Conservation (phyloP, 179 eudicot genomes). For the Pouteria campechiana region DNA sequence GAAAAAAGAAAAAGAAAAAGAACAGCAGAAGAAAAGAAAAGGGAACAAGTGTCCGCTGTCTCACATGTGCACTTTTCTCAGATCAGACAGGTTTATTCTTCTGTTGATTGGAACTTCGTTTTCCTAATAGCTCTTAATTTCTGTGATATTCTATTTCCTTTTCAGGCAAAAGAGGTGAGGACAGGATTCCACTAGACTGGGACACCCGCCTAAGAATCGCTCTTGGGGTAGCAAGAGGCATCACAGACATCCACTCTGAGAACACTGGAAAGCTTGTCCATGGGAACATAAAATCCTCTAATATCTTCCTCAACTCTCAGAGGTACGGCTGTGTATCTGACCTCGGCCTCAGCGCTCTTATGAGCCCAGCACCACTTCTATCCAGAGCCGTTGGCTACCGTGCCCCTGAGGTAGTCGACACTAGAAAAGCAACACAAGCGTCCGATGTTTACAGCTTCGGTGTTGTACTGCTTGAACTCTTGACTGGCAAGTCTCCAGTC, state of each 20-base stretch:
- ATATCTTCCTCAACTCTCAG: slow-evolving; percentile 55
- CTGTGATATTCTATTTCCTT: no score
- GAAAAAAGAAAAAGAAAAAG: no score
- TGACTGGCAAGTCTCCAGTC: slow-evolving; percentile 62
- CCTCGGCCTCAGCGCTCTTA: slow-evolving; percentile 52
- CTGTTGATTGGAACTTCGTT: no score
- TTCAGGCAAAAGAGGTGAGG: slow-evolving; percentile 8
- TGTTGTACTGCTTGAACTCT: slow-evolving; percentile 67
- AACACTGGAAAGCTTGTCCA: slow-evolving; percentile 56
- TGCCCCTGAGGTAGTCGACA: slow-evolving; percentile 63
- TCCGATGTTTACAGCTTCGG: slow-evolving; percentile 77
- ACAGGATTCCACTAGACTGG: slow-evolving; percentile 20
- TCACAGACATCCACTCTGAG: slow-evolving; percentile 56
- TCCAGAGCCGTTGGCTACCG: slow-evolving; percentile 40
- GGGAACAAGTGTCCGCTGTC: no score
- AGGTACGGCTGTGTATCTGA: slow-evolving; percentile 53
- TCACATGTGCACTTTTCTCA: no score
- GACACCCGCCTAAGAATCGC: slow-evolving; percentile 36
- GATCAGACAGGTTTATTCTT: no score
- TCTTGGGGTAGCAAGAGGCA: slow-evolving; percentile 52
- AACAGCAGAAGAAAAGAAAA: no score
- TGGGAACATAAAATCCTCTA: slow-evolving; percentile 76
- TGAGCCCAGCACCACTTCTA: slow-evolving; percentile 33
- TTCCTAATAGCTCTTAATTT: no score
- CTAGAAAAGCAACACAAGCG: slow-evolving; percentile 46